These are phyloP conservation scores for Citrullus colocynthis DNA, from an alignment of 306 rosid genomes.

Conservation along the genomic window DNA sequence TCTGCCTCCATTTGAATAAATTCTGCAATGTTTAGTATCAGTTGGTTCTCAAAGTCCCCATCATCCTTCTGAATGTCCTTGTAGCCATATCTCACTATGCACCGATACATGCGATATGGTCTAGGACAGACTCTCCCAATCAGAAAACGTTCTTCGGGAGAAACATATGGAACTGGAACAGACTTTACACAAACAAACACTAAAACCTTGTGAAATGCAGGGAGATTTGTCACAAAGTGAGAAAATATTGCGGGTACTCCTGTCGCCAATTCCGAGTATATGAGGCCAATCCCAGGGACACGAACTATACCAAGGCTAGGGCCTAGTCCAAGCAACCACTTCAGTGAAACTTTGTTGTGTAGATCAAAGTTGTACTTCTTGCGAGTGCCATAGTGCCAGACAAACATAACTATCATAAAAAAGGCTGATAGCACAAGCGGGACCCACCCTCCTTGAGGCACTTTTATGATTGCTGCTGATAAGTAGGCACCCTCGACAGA, in stretches of 20 bases:
- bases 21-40: slow-evolving; percentile 69
- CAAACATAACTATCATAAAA: slow-evolving; percentile 58
- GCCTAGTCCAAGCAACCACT: slow-evolving; percentile 77
- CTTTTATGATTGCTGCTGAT: slow-evolving; percentile 66
- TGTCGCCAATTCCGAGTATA: slow-evolving; percentile 70
- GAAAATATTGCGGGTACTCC: slow-evolving; percentile 86
- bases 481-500: slow-evolving; percentile 60
- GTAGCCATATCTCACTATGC: slow-evolving; percentile 76
- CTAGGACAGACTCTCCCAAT: slow-evolving; percentile 71
- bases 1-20: slow-evolving; percentile 78
- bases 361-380: slow-evolving; percentile 64
- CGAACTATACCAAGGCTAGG: slow-evolving; percentile 88
- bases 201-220: slow-evolving; percentile 75
- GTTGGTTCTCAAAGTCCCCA: slow-evolving; percentile 72
- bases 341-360: slow-evolving; percentile 76
- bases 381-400: slow-evolving; percentile 74
- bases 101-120: slow-evolving; percentile 74
- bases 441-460: slow-evolving; percentile 90
- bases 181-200: slow-evolving; percentile 81
- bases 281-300: slow-evolving; percentile 84
- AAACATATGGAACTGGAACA: slow-evolving; percentile 75
- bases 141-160: slow-evolving; percentile 78
- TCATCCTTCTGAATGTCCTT: slow-evolving; percentile 74
- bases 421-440: slow-evolving; percentile 59
- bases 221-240: slow-evolving; percentile 84